Base-by-base conservation (phyloP, 306 rosid genomes). In the Dryas octopetala region DNA sequence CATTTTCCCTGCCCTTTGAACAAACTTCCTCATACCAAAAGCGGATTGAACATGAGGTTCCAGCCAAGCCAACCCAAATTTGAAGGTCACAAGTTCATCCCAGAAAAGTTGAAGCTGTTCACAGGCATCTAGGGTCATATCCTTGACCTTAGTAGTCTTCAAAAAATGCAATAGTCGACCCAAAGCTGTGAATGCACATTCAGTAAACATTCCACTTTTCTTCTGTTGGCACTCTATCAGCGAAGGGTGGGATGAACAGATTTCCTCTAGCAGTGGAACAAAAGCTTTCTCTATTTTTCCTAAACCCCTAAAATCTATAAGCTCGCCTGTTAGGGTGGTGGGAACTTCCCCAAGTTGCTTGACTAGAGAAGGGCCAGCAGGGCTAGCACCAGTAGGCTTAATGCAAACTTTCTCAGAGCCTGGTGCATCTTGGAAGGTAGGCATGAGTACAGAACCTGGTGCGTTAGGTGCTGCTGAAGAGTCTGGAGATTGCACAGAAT, bases 181-280 rank as follows among this genome's bases (percentile, higher is more conserved):
- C 26, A 68, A 50, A 13, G 73, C 57, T 49, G 44, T 50, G 59
- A 68, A 68, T 14, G 47, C 28, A 8, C 73, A 68, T 68, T 68
- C 14, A 7, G 5, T 50, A 7, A 49, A 13, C 7, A 9, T 68
- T 6, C 72, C 26, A 14, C 73, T 51, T 49, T 59, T 68, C 14
- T 32, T 68, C 19, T n/a, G 26, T 14, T 68, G 73, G 73, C 60
- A 26, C 23, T 28, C 59, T 7, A 68, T 14, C 60, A 68, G 7
- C 0, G 73, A 68, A 13, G 73, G 73, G 49, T 68, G 59, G 13
- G 2, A 28, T 0, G 26, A 49, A 68, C 73, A 68, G 3, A 68
- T 15, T 28, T 68, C 60, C 9, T 68, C 60, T n/a, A 68, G 45
- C 13, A 68, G 4, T 28, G 47, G 73, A 28, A 50, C 59, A 14